phyloP scores from a whole-genome alignment of 2,329 filamentous ascomycete genomes.

The Cryphonectria naterciae region DNA sequence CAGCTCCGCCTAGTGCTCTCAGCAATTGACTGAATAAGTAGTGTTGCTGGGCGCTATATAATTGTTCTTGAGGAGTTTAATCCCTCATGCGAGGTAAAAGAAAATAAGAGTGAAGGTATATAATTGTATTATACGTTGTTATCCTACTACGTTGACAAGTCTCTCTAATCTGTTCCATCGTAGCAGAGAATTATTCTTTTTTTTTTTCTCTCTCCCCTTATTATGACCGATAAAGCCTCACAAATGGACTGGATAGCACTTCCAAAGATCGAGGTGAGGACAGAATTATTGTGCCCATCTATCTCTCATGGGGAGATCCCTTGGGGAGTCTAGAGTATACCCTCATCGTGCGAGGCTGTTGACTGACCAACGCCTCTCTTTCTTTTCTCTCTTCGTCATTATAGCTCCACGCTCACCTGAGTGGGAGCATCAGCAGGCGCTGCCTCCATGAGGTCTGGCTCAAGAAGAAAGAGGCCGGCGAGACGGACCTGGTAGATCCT shows the following conservation, averaged over 20 bases:
- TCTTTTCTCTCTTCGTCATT: neutral
- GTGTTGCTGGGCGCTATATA: neutral
- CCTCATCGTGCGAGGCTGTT: neutral
- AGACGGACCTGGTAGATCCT: constrained; percentile 68
- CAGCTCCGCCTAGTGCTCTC: neutral
- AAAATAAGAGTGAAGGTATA: neutral
- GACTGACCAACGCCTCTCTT: constrained; percentile 3
- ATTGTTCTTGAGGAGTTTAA: neutral
- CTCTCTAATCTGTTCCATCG: neutral
- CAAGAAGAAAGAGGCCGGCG: constrained; percentile 56
- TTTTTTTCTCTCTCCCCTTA: too few relatives aligned
- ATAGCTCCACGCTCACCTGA: constrained; percentile 80
- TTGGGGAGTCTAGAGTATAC: too few relatives aligned
- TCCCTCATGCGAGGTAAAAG: neutral
- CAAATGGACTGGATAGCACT: constrained; percentile 51
- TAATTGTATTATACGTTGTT: neutral
- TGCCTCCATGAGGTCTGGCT: constrained; percentile 77
- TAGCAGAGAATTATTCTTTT: neutral
- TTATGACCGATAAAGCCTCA: too few relatives aligned
- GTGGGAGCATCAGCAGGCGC: constrained; percentile 74
- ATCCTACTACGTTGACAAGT: neutral
- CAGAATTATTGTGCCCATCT: neutral
- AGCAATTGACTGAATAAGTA: neutral
- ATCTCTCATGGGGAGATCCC: neutral
- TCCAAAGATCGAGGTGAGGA: constrained; percentile 59